Conservation (phyloP, 345 rosid genomes). For the Citrus trifoliata region DNA sequence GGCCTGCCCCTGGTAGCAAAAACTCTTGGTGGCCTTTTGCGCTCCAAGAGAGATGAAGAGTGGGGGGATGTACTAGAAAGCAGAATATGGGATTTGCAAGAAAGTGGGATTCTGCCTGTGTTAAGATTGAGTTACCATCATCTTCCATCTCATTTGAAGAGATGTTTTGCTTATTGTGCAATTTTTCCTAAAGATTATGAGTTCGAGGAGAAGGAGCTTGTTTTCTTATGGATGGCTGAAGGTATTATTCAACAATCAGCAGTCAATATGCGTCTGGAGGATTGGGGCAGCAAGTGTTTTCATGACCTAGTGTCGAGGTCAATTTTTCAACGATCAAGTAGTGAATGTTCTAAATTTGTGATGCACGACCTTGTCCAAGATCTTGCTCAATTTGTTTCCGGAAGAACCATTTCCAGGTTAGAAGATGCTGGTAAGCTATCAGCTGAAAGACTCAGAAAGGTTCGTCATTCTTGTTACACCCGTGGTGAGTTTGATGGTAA, state of each 20-base stretch:
- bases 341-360: background rate
- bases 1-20: slow-evolving; percentile 25
- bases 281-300: slow-evolving; percentile 10
- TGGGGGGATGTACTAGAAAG: slow-evolving; percentile 8
- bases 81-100: background rate
- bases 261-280: background rate
- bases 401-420: background rate
- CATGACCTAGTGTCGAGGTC: slow-evolving; percentile 9
- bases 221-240: slow-evolving; percentile 23
- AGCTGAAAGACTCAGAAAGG: background rate
- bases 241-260: slow-evolving; percentile 7
- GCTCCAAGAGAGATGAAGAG: background rate
- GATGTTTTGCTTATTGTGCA: slow-evolving; percentile 22
- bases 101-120: background rate
- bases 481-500: background rate
- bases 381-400: slow-evolving; percentile 7
- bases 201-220: slow-evolving; percentile 11
- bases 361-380: slow-evolving; percentile 22
- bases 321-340: slow-evolving; percentile 1
- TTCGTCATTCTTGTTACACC: background rate
- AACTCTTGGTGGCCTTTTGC: slow-evolving; percentile 21
- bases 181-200: slow-evolving; percentile 15
- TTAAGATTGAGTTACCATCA: background rate
- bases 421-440: no score
- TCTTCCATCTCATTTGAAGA: slow-evolving; percentile 14